Conservation (phyloP, 345 rosid genomes). For the Lenwebbia sp. region DNA sequence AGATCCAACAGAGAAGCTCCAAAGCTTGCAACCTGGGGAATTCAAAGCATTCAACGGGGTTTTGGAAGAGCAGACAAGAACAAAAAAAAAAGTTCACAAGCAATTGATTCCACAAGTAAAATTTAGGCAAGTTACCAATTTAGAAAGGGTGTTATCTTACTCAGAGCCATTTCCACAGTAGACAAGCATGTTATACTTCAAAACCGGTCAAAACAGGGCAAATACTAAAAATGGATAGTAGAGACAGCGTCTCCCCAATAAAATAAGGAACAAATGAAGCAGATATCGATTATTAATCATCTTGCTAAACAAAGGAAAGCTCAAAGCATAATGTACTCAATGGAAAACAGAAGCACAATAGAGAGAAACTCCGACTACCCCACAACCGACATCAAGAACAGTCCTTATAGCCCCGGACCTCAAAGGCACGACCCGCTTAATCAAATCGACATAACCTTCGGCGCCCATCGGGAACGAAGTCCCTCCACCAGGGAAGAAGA, state of each 20-base stretch:
- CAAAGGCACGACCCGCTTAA: slow-evolving; percentile 31
- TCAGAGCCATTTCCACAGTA: background rate
- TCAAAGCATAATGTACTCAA: background rate
- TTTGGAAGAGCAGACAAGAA: background rate
- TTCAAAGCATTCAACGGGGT: background rate
- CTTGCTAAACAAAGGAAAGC: background rate
- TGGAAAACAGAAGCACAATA: background rate
- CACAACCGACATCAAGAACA: slow-evolving; percentile 62
- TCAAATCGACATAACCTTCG: slow-evolving; percentile 43
- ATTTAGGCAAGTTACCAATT: background rate
- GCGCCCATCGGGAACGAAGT: slow-evolving; percentile 58
- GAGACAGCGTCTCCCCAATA: background rate
- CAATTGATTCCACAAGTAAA: background rate
- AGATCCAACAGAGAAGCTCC: slow-evolving; percentile 45
- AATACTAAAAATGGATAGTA: background rate
- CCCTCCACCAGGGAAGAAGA: slow-evolving; percentile 68
- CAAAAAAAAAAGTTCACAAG: background rate
- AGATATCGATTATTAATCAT: background rate
- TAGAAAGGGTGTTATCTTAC: background rate
- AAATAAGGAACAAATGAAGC: background rate
- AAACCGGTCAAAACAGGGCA: background rate
- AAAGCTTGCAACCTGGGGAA: slow-evolving; percentile 63
- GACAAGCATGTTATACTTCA: background rate
- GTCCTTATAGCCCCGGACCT: slow-evolving; percentile 49
- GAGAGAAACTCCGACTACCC: slow-evolving; percentile 11